phyloP scores from a whole-genome alignment of 768 basidiomycete genomes.

The Boletus eberwhitei region DNA sequence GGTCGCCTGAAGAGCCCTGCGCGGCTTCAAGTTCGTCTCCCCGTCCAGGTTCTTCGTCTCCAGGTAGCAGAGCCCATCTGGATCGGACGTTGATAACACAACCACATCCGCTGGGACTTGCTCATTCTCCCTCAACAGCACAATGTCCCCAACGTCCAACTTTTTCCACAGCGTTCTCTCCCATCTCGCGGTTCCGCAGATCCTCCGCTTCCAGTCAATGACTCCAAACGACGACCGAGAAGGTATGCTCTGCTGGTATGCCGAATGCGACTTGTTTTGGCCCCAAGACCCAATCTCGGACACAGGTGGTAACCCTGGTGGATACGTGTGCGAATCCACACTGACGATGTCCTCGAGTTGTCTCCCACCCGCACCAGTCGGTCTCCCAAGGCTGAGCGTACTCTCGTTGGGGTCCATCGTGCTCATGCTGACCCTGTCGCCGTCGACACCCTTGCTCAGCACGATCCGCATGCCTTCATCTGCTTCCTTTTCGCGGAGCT shows the following conservation, averaged over 20 bases:
- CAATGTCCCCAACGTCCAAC: constrained; percentile 94
- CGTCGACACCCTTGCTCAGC: constrained; percentile 44
- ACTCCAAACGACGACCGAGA: constrained; percentile 64
- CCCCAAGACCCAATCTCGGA: constrained; percentile 36
- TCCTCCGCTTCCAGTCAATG: constrained; percentile 72
- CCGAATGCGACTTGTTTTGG: constrained; percentile 38
- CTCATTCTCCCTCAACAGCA: constrained; percentile 87
- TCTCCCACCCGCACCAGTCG: constrained; percentile 43
- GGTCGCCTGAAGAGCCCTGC: constrained; percentile 74
- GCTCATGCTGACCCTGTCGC: constrained; percentile 38
- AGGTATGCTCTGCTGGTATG: constrained; percentile 55
- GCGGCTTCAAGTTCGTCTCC: constrained; percentile 93
- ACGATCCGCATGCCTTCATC: constrained; percentile 62
- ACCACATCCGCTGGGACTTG: constrained; percentile 96
- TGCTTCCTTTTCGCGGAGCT: constrained; percentile 79
- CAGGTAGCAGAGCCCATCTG: constrained; percentile 89
- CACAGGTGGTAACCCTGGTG: constrained; percentile 39
- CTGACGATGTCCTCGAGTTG: constrained; percentile 68
- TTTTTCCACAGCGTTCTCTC: constrained; percentile 99
- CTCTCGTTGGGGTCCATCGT: constrained; percentile 44
- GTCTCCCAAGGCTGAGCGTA: constrained; percentile 38
- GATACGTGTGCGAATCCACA: constrained; percentile 63
- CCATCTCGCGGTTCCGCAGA: constrained; percentile 77
- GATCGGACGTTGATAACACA: constrained; percentile 87
- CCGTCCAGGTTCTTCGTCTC: constrained; percentile 99